Base-by-base conservation (phyloP, 2,329 filamentous ascomycete species). In the Verticillium nubilum region DNA sequence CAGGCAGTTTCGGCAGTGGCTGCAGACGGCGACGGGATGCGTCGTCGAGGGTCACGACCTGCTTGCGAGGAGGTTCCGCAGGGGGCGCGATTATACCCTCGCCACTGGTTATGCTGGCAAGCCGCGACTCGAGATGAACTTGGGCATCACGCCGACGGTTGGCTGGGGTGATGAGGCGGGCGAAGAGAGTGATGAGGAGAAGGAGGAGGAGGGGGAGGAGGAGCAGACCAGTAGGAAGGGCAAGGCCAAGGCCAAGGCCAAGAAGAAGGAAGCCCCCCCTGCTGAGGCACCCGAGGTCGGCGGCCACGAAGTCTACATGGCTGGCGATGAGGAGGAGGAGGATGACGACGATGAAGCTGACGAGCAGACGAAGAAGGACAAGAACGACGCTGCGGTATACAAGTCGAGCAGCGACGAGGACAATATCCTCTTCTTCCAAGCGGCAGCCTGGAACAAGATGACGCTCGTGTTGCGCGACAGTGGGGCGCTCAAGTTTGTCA, bases 251-350 rank as follows among this genome's bases (percentile, higher is more conserved):
- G 64, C 59, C 52, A 73, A 74, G 35, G 65, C 61, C 47, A 76
- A 67, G 67, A 67, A 63, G 47, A 72, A 76, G 55, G 67, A 62
- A 12, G 70, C 68, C n/a, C n/a, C n/a, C 35, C 33, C 19, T 10
- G 19, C 47, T 10, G 75, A 76, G 57, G 69, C 71, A 19, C 77
- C 79, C 23, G 85, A 89, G 57, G 85, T 90, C 1, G 90, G 90
- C 59, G 90, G 90, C 31, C 89, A 92, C 70, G 89, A 93, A 69
- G 90, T 97, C 61, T 97, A 97, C 81, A 97, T 97, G 92, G 93
- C 92, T 0, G 91, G 89, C 57, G 90, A 93, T 56, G 78, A 80
- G 47, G 78, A 80, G 59, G 83, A 86, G 25, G 82, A 80, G 12
- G 91, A 64, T 23, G 62, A 61, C 12, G 56, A 19, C n/a, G 56